Conservation (phyloP, 352 stramenopile genomes). For the Phytopythium litorale region DNA sequence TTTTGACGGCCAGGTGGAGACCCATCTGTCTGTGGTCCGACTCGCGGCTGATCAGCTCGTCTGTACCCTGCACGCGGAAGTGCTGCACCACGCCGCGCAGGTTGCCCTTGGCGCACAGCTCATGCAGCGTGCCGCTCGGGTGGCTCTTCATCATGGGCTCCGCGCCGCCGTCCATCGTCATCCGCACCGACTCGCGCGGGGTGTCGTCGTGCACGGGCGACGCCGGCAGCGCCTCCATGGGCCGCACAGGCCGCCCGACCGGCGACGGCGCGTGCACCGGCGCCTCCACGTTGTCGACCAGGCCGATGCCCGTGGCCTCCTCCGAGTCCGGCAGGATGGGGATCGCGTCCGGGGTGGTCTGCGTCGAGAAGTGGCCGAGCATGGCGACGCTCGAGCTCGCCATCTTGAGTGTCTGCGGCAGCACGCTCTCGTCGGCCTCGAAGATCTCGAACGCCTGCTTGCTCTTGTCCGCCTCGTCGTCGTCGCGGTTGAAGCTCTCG, state of each 20-base stretch:
- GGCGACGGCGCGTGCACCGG: constrained; percentile 26
- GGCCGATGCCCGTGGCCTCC: constrained; percentile 42
- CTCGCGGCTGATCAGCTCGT: constrained; percentile 64
- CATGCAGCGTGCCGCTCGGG: constrained; percentile 74
- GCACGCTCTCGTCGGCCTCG: constrained; percentile 11
- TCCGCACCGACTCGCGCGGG: constrained; percentile 57
- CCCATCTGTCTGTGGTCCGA: constrained; percentile 83
- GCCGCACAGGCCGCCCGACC: constrained; percentile 29
- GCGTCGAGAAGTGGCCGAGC: constrained; percentile 65
- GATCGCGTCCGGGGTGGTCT: constrained; percentile 43
- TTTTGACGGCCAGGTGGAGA: constrained; percentile 80
- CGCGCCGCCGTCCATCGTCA: constrained; percentile 66
- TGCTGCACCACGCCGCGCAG: constrained; percentile 73
- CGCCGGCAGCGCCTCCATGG: constrained; percentile 19
- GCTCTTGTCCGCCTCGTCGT: constrained; percentile 27
- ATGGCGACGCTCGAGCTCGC: constrained; percentile 65
- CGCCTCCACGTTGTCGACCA: constrained; percentile 54
- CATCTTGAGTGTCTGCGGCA: constrained; percentile 34
- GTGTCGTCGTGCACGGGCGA: constrained; percentile 35
- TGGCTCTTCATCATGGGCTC: constrained; percentile 73
- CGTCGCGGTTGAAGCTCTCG: constrained; percentile 31
- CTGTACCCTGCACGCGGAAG: constrained; percentile 64
- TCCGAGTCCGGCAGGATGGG: constrained; percentile 56
- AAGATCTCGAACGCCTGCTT: constrained; percentile 10
- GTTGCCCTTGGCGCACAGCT: constrained; percentile 79